Percentiles rank a stretch among this genome's conserved stretches.
Evolutionary conservation across 371 early-diverging fungal species (phyloP).

Genomic region (Mortierella sp.): DNA sequence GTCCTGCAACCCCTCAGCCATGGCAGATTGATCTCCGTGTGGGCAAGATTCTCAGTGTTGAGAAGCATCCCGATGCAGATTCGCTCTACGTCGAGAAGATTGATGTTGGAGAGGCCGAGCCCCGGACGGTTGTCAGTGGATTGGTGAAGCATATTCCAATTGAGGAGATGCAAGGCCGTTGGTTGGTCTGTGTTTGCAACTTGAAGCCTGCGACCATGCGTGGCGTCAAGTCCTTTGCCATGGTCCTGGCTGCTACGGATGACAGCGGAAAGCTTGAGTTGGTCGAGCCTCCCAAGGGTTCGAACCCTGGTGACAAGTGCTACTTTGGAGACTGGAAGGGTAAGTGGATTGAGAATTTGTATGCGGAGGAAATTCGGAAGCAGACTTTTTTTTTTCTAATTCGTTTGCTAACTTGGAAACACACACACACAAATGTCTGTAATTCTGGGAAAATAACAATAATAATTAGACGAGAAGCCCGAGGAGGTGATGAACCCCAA

Average conservation of each 20-base stretch:
- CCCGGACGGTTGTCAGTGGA: slow-evolving; percentile 92
- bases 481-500: slow-evolving; percentile 95
- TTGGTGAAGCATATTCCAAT: slow-evolving; percentile 91
- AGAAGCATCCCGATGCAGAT: slow-evolving; percentile 94
- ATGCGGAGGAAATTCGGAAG: no score
- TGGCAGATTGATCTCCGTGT: slow-evolving; percentile 94
- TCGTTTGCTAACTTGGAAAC: background rate
- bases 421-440: background rate
- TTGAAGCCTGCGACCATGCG: slow-evolving; percentile 97
- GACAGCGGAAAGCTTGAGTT: slow-evolving; percentile 92
- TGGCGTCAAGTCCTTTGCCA: slow-evolving; percentile 93
- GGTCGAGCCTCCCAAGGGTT: slow-evolving; percentile 86
- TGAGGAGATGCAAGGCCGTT: slow-evolving; percentile 81
- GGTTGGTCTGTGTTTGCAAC: slow-evolving; percentile 74
- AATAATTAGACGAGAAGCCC: slow-evolving; percentile 66
- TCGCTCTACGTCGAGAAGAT: slow-evolving; percentile 95
- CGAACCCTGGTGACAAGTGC: slow-evolving; percentile 91
- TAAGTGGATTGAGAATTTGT: background rate
- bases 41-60: slow-evolving; percentile 84
- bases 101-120: slow-evolving; percentile 89
- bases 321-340: slow-evolving; percentile 91
- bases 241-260: slow-evolving; percentile 94
- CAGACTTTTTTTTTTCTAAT: slow-evolving; percentile 2
- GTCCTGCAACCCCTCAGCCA: slow-evolving; percentile 69
- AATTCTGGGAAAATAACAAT: no score